phyloP scores from a whole-genome alignment of 768 basidiomycete species.

The Rhodotorula kratochvilovae region DNA sequence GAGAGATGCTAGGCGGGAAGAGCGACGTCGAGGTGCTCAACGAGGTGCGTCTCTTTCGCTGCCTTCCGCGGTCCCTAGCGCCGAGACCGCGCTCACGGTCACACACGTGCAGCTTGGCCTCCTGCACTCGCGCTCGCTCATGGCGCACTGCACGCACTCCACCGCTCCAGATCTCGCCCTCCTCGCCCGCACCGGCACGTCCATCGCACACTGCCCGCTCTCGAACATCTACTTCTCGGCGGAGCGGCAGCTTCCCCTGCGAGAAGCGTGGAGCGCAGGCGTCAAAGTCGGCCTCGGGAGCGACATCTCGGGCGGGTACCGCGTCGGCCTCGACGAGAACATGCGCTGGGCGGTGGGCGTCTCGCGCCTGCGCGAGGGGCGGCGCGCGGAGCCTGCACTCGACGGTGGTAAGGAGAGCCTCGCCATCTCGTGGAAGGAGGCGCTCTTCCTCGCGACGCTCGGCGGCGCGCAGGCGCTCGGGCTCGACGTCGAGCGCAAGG shows the following conservation, averaged over 20 bases:
- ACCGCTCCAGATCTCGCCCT: constrained; percentile 54
- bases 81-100: neutral
- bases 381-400: constrained; percentile 46
- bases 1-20: constrained; percentile 55
- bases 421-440: constrained; percentile 73
- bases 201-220: constrained; percentile 80
- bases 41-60: constrained; percentile 50
- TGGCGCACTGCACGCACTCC: constrained; percentile 87
- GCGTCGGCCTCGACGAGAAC: constrained; percentile 65
- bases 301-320: constrained; percentile 83
- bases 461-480: constrained; percentile 71
- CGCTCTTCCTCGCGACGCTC: constrained; percentile 72
- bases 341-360: constrained; percentile 76
- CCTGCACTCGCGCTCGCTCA: constrained; percentile 63
- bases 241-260: constrained; percentile 61
- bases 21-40: constrained; percentile 73
- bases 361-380: constrained; percentile 65
- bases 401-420: constrained; percentile 48
- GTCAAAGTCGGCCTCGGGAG: constrained; percentile 76
- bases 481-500: constrained; percentile 45
- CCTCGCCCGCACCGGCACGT: constrained; percentile 55
- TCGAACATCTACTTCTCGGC: constrained; percentile 82
- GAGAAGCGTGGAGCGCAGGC: constrained; percentile 62
- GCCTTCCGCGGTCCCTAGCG: neutral
- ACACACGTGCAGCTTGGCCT: constrained; percentile 55